Evolutionary conservation across 108 stramenopile genomes (phyloP), one percentile per base, ranked within the genome.

Genomic region (Fragilariopsis cylindrus): DNA sequence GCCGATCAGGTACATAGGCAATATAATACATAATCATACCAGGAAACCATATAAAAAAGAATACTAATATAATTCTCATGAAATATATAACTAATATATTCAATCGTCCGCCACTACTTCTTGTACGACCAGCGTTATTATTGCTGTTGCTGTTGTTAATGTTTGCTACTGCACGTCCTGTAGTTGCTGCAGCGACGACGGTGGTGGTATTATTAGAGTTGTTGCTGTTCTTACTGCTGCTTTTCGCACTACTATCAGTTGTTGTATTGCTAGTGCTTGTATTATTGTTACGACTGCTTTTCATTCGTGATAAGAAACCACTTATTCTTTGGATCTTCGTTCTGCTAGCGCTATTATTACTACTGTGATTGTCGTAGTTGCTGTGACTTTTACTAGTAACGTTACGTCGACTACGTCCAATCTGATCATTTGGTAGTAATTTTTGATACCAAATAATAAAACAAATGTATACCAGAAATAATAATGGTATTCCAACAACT

Each of bases 1-100:
- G 2, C 30, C 30, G 30, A 30, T 30, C 30, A 30, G 30, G 5
- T 63, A 9, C 39, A 44, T 63, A 63, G 6, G 42, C 62, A 7
- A 63, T 45, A 44, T 63, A 63, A 45, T 63, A 63, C 62, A 63
- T 63, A 40, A 63, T 63, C 62, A 63, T 63, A 4, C 62, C 62
- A 5, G 62, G 62, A 9, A 63, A n/a, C 62, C 62, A 63, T 3
- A 63, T 9, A 9, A 63, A 13, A 15, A 63, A 63, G 39, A 63
- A 63, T 3, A 63, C 62, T 15, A 63, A 41, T 12, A 63, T 63
- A 44, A 63, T 63, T 4, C 62, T 42, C 6, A 40, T n/a, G n/a
- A 63, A 63, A 13, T 63, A 63, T 3, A 63, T 1, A 44, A 44
- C 62, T 15, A 63, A 40, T 4, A 63, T 44, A n/a, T 63, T 63